Conservation (phyloP, 805 yeast genomes). For the Cyberlindnera sargentensis region DNA sequence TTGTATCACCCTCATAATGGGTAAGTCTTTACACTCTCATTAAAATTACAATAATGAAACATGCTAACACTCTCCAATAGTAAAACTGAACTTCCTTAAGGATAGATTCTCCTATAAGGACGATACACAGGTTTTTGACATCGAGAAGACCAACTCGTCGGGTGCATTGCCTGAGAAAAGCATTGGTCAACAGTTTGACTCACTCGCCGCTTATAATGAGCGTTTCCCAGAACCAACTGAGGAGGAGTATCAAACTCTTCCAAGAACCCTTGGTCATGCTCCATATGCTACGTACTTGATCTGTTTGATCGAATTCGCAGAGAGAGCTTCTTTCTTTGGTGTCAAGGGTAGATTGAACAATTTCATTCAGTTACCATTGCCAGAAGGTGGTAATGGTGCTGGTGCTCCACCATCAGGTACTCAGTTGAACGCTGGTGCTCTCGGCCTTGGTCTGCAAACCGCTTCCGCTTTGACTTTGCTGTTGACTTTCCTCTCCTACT, state of each 20-base stretch:
- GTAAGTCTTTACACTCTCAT: too few relatives aligned
- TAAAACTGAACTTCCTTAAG: too few relatives aligned
- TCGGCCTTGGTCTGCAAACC: constrained; percentile 50
- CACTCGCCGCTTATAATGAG: constrained; percentile 9
- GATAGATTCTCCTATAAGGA: too few relatives aligned
- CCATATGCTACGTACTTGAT: constrained; percentile 44
- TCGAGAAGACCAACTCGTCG: too few relatives aligned
- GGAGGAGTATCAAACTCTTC: constrained; percentile 30
- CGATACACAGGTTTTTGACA: too few relatives aligned
- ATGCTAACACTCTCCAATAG: too few relatives aligned
- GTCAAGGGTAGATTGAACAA: constrained; percentile 70
- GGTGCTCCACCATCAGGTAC: constrained; percentile 20
- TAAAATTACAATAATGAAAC: too few relatives aligned
- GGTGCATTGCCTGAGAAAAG: too few relatives aligned
- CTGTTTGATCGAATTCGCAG: constrained; percentile 68
- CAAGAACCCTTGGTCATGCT: constrained; percentile 39
- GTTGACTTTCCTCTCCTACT: constrained; percentile 77
- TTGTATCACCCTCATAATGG: too few relatives aligned
- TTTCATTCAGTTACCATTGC: constrained; percentile 56
- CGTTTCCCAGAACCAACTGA: constrained; percentile 35
- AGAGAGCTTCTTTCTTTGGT: constrained; percentile 78
- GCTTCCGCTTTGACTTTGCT: constrained; percentile 71
- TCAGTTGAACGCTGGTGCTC: constrained; percentile 39
- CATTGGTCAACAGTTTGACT: constrained; percentile 1
- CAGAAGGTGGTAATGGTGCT: constrained; percentile 32